Base-by-base conservation (phyloP, 495 filamentous ascomycete species). In the Wilcoxina mikolae region DNA sequence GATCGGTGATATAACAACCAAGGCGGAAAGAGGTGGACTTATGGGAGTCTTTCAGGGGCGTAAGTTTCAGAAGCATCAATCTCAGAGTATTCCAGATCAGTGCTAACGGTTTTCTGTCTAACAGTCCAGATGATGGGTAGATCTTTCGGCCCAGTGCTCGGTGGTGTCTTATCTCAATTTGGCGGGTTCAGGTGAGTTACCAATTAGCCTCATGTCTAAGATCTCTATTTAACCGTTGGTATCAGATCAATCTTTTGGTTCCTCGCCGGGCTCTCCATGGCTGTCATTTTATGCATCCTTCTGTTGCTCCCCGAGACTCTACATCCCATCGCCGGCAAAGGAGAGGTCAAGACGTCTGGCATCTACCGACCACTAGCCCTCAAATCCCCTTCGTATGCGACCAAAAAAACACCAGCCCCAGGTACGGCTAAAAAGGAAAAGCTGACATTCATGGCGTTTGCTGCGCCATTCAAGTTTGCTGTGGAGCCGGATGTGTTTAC, bases 261-360 rank as follows among this genome's bases (percentile, higher is more conserved):
- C n/a, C 47, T 50, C 22, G 15, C 24, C 10, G 24, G 15, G 9
- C n/a, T 33, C 27, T 15, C 47, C 9, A 2, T 12, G 20, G 22
- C 24, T 17, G 47, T 50, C 11, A 15, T 50, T 25, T 9, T 50
- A 15, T 9, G 15, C 15, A 11, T 50, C 15, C 11, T 24, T 33
- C 26, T 50, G 15, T 50, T 50, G 20, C 47, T 50, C 22, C 47
- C 47, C 3, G 47, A 50, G 27, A 50, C 47, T 33, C 47, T 50
- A 11, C 47, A 50, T 12, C 25, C 22, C 15, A 50, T 50, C 47
- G 47, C 47, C 47, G 47, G 47, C 22, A 24, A 50, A 15, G 47
- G 47, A n/a, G n/a, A 15, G 22, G n/a, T 50, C 15, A 18, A n/a
- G 10, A 15, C 24, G 15, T 11, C 11, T 12, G 47, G 47, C 4